Conservation (phyloP, 768 basidiomycete species). For the Tephrocybe sp. region DNA sequence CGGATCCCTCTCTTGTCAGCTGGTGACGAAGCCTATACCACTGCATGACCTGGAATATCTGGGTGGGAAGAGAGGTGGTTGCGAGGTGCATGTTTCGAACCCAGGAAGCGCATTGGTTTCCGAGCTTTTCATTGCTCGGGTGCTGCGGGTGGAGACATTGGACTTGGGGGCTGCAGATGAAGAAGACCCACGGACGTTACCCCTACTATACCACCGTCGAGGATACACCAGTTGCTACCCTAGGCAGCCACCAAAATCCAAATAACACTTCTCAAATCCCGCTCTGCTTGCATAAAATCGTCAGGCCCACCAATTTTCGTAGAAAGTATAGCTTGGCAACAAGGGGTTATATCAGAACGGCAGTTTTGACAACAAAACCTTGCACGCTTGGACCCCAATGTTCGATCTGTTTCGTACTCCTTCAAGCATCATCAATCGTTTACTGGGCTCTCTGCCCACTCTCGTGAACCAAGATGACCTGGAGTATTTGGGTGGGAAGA, state of each 20-base stretch:
- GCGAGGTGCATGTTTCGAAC: slow-evolving; percentile 9
- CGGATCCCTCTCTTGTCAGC: slow-evolving; percentile 71
- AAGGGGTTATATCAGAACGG: not conserved
- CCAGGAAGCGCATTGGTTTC: slow-evolving; percentile 34
- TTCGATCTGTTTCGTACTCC: no score
- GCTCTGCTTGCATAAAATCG: not conserved
- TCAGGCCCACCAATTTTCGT: no score
- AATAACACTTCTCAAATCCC: slow-evolving; percentile 1
- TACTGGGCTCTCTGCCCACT: no score
- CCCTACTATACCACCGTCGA: slow-evolving; percentile 65
- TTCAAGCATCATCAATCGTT: no score
- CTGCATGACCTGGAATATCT: slow-evolving; percentile 54
- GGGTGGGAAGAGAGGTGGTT: slow-evolving; percentile 18
- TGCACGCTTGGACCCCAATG: not conserved
- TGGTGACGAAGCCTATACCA: slow-evolving; percentile 61
- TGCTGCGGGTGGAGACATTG: slow-evolving; percentile 55
- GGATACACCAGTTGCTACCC: slow-evolving; percentile 51
- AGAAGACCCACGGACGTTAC: slow-evolving; percentile 36
- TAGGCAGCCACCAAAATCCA: slow-evolving; percentile 9
- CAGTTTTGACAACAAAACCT: not conserved
- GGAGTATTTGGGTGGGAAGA: no score
- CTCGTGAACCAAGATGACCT: no score
- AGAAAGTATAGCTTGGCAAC: not conserved
- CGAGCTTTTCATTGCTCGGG: slow-evolving; percentile 83
- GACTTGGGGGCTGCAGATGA: slow-evolving; percentile 23